Conservation (phyloP, 1,284 basidiomycete genomes). For the Fomitopsis palustris region DNA sequence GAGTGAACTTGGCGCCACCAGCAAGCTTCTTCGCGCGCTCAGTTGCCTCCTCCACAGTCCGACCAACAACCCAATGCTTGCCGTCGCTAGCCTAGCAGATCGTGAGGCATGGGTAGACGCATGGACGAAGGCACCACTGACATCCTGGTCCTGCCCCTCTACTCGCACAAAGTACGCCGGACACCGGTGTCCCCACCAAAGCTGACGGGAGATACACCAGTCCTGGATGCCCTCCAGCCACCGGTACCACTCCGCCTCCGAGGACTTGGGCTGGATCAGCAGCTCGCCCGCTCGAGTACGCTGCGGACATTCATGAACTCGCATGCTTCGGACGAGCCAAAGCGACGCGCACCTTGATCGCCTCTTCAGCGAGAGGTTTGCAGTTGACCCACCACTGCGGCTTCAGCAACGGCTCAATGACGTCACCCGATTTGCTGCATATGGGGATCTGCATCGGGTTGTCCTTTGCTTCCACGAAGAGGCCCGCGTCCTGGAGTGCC, state of each 20-base stretch:
- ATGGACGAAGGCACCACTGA: constrained; percentile 31
- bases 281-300: constrained; percentile 87
- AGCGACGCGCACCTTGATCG: constrained; percentile 59
- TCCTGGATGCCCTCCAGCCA: constrained; percentile 98
- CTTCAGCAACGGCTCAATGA: constrained; percentile 95
- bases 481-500: constrained; percentile 80
- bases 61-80: constrained; percentile 90
- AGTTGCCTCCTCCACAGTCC: constrained; percentile 77
- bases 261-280: constrained; percentile 78
- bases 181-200: constrained; percentile 99
- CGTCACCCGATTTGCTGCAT: constrained; percentile 93
- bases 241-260: constrained; percentile 93
- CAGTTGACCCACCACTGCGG: constrained; percentile 99
- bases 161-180: constrained; percentile 94
- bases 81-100: constrained; percentile 57
- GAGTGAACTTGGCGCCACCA: constrained; percentile 64
- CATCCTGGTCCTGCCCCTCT: constrained; percentile 77
- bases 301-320: constrained; percentile 34
- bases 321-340: background rate
- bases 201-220: constrained; percentile 98
- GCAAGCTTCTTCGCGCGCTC: constrained; percentile 77
- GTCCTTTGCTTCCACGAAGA: constrained; percentile 92
- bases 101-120: background rate
- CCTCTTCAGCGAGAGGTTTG: constrained; percentile 89
- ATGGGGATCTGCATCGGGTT: constrained; percentile 95